phyloP scores from a whole-genome alignment of 2,329 filamentous ascomycete species.

The Dactylellina parvicollis region DNA sequence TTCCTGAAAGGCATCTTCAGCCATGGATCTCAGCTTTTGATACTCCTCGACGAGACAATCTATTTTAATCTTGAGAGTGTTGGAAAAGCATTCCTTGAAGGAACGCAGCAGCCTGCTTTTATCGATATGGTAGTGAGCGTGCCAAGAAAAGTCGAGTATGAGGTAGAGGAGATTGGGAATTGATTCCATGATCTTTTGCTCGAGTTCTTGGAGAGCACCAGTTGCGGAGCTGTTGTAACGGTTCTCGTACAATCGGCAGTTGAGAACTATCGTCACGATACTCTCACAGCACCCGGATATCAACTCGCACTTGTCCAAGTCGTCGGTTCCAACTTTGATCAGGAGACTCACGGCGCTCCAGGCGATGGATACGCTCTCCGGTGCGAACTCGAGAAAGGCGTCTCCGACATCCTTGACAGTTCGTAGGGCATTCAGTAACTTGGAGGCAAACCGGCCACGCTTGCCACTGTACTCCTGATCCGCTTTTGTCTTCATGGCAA shows the following conservation, averaged over 20 bases:
- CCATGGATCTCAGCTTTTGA: background rate
- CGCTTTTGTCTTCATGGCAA: conserved; percentile 6
- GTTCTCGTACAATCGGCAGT: conserved; percentile 10
- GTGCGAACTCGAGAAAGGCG: conserved; percentile 11
- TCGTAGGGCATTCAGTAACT: conserved; percentile 1
- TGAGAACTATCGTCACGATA: conserved; percentile 24
- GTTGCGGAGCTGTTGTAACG: background rate
- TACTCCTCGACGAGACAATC: background rate
- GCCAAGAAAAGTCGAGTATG: conserved; percentile 27
- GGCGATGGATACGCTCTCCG: conserved; percentile 21
- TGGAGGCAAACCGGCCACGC: conserved; percentile 6
- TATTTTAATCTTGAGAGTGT: conserved; percentile 5
- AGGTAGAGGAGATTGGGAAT: conserved; percentile 10
- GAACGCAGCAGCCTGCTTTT: conserved; percentile 13
- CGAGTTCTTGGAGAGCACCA: background rate
- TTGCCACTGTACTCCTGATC: conserved; percentile 14
- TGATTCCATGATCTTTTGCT: conserved; percentile 9
- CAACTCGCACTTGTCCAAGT: conserved; percentile 26
- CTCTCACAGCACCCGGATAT: conserved; percentile 23
- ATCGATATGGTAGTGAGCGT: conserved; percentile 24
- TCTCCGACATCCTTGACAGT: conserved; percentile 24
- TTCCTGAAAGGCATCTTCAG: conserved; percentile 22
- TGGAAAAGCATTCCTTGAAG: conserved; percentile 17
- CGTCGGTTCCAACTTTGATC: conserved; percentile 26
- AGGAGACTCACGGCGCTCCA: conserved; percentile 22